Evolutionary conservation across 495 filamentous ascomycete species (phyloP), one percentile per base, ranked within the genome.

Genomic region (Cudoniella acicularis): DNA sequence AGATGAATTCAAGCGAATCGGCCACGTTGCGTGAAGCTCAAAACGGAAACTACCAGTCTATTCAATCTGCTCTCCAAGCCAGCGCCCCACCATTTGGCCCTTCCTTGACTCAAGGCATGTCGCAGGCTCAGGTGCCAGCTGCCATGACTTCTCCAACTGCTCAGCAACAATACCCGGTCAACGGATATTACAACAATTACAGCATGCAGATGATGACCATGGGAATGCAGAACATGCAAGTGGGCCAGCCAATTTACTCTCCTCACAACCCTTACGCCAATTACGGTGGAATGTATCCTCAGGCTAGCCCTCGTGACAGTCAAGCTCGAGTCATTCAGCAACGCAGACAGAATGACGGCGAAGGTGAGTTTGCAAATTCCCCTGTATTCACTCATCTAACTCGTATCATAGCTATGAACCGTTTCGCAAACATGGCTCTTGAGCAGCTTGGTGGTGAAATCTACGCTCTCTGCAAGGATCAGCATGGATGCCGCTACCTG

Each of bases 401-500:
- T 10, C 0, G 10, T 40, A 9, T 25, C 21, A 17, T 56, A 82
- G 80, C 81, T 48, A 80, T 81, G 69, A 80, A 81, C 63, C 90
- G 91, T 22, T 96, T 88, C 70, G 79, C 83, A 40, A 90, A 91
- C 66, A 74, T 88, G 61, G 80, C 85, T 16, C 75, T 98, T n/a
- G 88, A 96, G 66, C 77, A 86, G 49, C 83, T 92, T 60, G 76
- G 79, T 42, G 90, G 91, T 36, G 85, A 91, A 64, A 88, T 98
- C 63, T 92, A 96, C 71, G 75, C 76, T 11, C 78, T 96, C 20
- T 98, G 92, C 79, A 97, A 96, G 73, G 94, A 98, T 67, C 94
- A 98, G 73, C 91, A 98, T 72, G 94, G 94, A 23, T 98, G 94
- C 65, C 86, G 94, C 57, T 97, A 89, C 72, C 72, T 98, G 41